Evolutionary conservation across 441 rosid genomes (phyloP), one percentile per base, ranked within the genome.

Genomic region (Breynia disticha): DNA sequence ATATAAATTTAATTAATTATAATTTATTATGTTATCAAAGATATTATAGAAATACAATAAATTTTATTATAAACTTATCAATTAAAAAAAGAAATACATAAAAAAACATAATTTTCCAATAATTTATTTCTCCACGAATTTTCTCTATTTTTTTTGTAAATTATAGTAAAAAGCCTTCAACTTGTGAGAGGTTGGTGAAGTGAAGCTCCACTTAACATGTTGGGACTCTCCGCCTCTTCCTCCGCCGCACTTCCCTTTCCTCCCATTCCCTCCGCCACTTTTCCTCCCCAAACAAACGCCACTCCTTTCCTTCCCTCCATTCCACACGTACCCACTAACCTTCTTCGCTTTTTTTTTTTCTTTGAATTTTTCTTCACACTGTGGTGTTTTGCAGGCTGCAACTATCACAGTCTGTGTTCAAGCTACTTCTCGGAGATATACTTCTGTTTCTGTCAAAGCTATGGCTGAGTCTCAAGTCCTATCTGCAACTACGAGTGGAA

Each of bases 401-500:
- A 54, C 61, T 64, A 12, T n/a, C 47, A 28, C 35, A 50, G 47
- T 57, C 60, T 68, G 75, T 57, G 64, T 73, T 45, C 77, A 45
- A 35, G 46, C 50, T 39, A 56, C 37, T 4, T 67, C 74, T 19
- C 53, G 54, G 57, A 68, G 76, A 55, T 69, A 64, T 12, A 71
- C 62, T 51, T 44, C 56, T 57, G 16, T 66, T 37, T 65, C 77
- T 16, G 56, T 80, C 47, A 77, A 63, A 75, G 78, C 90, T 62
- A 83, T 82, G 93, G 67, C 85, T 14, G 78, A 74, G 39, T 72
- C 84, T 67, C 84, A 78, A 48, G 66, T 71, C 56, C 46, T 69
- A 16, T 57, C 70, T 19, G 67, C 52, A 58, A 47, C 70, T 2
- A 67, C 38, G 57, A 46, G 47, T 37, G 74, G 63, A 55, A 48